A percentile compares a stretch with the other conserved stretches of the same genome.
Evolutionary conservation across 2,329 filamentous ascomycete genomes (phyloP).

Genomic region (Claviceps lovelessii): DNA sequence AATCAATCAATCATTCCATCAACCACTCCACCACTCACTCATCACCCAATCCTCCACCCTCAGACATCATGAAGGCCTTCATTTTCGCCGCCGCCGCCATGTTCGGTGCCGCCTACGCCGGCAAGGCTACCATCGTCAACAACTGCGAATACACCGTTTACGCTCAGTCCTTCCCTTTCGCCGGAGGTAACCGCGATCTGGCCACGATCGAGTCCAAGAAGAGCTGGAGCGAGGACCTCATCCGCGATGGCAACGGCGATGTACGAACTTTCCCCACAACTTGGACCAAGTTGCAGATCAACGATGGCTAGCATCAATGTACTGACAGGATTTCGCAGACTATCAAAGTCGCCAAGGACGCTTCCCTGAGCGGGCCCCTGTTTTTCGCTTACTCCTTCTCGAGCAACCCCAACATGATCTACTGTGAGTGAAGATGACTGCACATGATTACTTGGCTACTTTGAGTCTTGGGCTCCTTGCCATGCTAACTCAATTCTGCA

Average conservation of each 20-base stretch:
- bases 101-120: conserved; percentile 19
- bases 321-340: conserved; percentile 15
- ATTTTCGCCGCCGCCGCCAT: conserved; percentile 15
- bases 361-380: conserved; percentile 21
- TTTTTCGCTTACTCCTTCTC: conserved; percentile 29
- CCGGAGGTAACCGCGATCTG: conserved; percentile 17
- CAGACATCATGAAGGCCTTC: conserved; percentile 17
- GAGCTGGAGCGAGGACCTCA: background rate
- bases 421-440: conserved; percentile 19
- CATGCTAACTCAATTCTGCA: conserved; percentile 7
- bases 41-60: background rate
- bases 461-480: background rate
- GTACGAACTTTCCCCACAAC: too few species aligned
- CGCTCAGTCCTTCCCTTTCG: conserved; percentile 24
- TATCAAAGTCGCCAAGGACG: conserved; percentile 26
- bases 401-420: conserved; percentile 21
- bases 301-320: background rate
- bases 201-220: conserved; percentile 19
- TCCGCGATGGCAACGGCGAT: too few species aligned
- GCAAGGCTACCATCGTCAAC: conserved; percentile 23
- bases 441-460: background rate
- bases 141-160: conserved; percentile 19
- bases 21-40: background rate
- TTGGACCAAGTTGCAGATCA: background rate
- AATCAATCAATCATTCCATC: background rate